Evolutionary conservation across 2,329 filamentous ascomycete species (phyloP).

Genomic region (Trichoderma koningiopsis): DNA sequence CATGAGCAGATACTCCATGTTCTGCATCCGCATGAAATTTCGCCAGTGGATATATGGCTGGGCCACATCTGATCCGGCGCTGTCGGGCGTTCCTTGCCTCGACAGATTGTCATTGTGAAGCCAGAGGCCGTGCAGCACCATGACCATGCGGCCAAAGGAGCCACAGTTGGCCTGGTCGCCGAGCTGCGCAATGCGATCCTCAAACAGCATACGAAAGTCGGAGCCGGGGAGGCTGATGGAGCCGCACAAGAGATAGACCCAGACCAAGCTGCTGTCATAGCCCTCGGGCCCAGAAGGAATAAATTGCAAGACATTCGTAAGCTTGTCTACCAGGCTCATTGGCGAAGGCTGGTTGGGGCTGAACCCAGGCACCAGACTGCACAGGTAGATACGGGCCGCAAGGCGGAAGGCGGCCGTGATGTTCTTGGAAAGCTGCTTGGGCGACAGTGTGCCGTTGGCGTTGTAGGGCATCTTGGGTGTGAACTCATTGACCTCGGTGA

Average conservation of each 20-base stretch:
- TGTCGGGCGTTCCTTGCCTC: slow-evolving; percentile 40
- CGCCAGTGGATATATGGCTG: slow-evolving; percentile 85
- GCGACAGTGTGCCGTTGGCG: slow-evolving; percentile 72
- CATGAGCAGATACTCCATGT: slow-evolving; percentile 91
- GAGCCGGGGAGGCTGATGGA: slow-evolving; percentile 73
- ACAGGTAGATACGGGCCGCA: slow-evolving; percentile 94
- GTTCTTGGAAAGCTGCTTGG: slow-evolving; percentile 82
- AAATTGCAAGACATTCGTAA: slow-evolving; percentile 74
- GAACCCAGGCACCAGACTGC: slow-evolving; percentile 89
- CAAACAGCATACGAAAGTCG: slow-evolving; percentile 75
- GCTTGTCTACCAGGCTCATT: slow-evolving; percentile 74
- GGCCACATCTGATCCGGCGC: slow-evolving; percentile 42
- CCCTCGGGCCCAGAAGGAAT: slow-evolving; percentile 81
- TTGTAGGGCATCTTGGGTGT: slow-evolving; percentile 64
- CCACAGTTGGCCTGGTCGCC: slow-evolving; percentile 79
- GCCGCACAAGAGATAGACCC: slow-evolving; percentile 89
- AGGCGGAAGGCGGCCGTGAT: slow-evolving; percentile 90
- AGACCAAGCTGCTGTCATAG: slow-evolving; percentile 87
- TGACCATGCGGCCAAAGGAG: slow-evolving; percentile 80
- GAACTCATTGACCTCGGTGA: slow-evolving; percentile 69
- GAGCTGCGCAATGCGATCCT: slow-evolving; percentile 71
- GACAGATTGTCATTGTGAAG: slow-evolving; percentile 65
- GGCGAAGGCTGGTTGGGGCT: slow-evolving; percentile 73
- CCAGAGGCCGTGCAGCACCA: slow-evolving; percentile 84
- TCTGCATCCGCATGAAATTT: slow-evolving; percentile 87